These are phyloP conservation scores for Leccinum insolens DNA, from an alignment of 1,284 basidiomycete species.

Conservation along the genomic window DNA sequence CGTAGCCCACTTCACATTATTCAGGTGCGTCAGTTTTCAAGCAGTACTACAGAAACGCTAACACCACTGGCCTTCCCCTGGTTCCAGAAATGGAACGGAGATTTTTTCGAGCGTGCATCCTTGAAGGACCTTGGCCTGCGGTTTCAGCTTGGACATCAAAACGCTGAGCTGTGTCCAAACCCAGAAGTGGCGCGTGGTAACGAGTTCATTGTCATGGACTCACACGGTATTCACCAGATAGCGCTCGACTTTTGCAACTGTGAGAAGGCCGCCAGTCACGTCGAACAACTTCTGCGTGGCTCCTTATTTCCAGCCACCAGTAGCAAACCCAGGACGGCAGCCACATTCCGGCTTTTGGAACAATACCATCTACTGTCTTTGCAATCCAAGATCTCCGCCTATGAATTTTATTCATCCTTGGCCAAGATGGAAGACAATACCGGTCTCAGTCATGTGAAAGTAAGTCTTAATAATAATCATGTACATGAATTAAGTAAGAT, in stretches of 20 bases:
- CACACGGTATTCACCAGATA: neutral
- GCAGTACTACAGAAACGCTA: neutral
- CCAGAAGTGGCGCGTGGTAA: neutral
- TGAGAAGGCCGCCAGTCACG: neutral
- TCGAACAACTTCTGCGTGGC: neutral
- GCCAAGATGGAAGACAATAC: constrained; percentile 1
- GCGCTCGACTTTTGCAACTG: neutral
- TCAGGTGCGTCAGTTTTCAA: neutral
- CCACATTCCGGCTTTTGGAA: neutral
- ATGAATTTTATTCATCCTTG: neutral
- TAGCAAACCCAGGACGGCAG: neutral
- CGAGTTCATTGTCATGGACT: neutral
- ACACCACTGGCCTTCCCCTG: neutral
- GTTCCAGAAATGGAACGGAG: neutral
- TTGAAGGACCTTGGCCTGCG: neutral
- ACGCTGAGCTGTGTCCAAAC: neutral
- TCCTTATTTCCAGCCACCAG: neutral
- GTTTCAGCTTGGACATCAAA: neutral
- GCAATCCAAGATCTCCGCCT: neutral
- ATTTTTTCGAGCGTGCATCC: neutral
- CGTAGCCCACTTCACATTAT: neutral
- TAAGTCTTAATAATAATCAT: neutral
- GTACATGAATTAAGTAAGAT: neutral
- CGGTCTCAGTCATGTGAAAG: neutral
- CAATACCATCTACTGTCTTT: neutral